Evolutionary conservation across 306 rosid species (phyloP).

Genomic region (Fragaria ananassa): DNA sequence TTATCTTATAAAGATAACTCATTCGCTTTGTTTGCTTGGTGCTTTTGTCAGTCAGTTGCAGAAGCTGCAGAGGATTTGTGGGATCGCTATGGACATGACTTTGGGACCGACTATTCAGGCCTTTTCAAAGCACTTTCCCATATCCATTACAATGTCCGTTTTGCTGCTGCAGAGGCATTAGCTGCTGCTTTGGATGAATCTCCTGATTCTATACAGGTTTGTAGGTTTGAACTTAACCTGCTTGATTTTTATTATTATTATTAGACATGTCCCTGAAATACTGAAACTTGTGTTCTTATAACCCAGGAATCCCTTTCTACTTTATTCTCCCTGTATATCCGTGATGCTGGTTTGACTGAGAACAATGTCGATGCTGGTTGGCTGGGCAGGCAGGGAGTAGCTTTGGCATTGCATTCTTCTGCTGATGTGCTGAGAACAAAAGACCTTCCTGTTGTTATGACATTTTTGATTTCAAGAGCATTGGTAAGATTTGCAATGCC

Average conservation of each 20-base stretch:
- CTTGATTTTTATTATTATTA: not conserved
- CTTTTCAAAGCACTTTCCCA: slow-evolving; percentile 86
- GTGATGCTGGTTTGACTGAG: slow-evolving; percentile 59
- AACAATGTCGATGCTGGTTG: slow-evolving; percentile 74
- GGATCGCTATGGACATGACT: slow-evolving; percentile 92
- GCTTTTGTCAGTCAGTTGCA: slow-evolving; percentile 68
- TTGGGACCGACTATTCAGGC: slow-evolving; percentile 87
- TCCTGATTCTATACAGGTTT: slow-evolving; percentile 86
- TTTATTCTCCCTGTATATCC: slow-evolving; percentile 77
- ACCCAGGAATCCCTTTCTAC: slow-evolving; percentile 88
- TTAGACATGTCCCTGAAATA: too few species aligned
- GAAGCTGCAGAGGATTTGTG: slow-evolving; percentile 88
- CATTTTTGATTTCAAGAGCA: slow-evolving; percentile 92
- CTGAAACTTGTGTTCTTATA: not conserved
- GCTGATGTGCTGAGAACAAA: slow-evolving; percentile 93
- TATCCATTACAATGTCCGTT: slow-evolving; percentile 68
- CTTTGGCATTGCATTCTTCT: slow-evolving; percentile 75
- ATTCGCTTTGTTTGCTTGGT: slow-evolving; percentile 13
- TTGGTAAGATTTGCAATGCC: slow-evolving; percentile 46
- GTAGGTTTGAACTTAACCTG: slow-evolving; percentile 25
- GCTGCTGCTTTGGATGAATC: slow-evolving; percentile 93
- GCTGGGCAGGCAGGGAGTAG: slow-evolving; percentile 97
- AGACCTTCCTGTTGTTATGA: slow-evolving; percentile 93
- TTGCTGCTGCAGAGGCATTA: slow-evolving; percentile 93
- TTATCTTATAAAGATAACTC: not conserved